These are phyloP conservation scores for Candida ipomoeae DNA, from an alignment of 805 yeast genomes.

Conservation along the genomic window DNA sequence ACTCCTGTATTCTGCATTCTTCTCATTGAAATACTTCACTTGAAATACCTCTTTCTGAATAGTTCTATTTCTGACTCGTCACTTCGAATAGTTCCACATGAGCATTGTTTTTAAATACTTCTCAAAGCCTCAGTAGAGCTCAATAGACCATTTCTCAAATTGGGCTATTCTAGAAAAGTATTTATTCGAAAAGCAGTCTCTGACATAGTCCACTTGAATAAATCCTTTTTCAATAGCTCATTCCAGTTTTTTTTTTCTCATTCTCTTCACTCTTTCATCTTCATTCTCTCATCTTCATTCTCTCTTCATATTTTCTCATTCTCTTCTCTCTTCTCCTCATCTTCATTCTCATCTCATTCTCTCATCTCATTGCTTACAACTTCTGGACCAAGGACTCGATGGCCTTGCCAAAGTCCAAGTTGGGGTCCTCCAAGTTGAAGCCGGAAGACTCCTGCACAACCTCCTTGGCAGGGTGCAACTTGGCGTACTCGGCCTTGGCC, in stretches of 20 bases:
- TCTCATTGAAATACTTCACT: too few species aligned
- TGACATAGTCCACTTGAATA: too few species aligned
- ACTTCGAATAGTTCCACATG: too few species aligned
- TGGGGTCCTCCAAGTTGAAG: slow-evolving; percentile 80
- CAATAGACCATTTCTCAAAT: too few species aligned
- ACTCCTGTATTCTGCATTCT: too few species aligned
- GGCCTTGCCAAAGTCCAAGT: slow-evolving; percentile 75
- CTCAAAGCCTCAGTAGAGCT: too few species aligned
- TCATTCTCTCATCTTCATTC: neutral
- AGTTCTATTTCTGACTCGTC: too few species aligned
- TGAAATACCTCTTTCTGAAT: too few species aligned
- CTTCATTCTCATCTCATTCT: neutral
- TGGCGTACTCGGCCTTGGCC: slow-evolving; percentile 87
- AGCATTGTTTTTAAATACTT: too few species aligned
- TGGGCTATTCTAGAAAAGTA: too few species aligned
- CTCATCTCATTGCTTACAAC: slow-evolving; percentile 21
- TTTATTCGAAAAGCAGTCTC: too few species aligned
- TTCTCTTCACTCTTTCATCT: neutral
- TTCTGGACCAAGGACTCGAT: slow-evolving; percentile 63
- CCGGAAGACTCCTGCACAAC: slow-evolving; percentile 31
- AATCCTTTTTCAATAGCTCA: too few species aligned
- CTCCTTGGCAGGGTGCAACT: slow-evolving; percentile 36
- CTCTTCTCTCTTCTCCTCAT: neutral
- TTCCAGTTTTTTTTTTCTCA: neutral
- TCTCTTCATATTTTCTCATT: neutral